Percentiles rank a stretch among this genome's conserved stretches.
phyloP scores from a whole-genome alignment of 129 eudicot genomes.

The Apium graveolens region DNA sequence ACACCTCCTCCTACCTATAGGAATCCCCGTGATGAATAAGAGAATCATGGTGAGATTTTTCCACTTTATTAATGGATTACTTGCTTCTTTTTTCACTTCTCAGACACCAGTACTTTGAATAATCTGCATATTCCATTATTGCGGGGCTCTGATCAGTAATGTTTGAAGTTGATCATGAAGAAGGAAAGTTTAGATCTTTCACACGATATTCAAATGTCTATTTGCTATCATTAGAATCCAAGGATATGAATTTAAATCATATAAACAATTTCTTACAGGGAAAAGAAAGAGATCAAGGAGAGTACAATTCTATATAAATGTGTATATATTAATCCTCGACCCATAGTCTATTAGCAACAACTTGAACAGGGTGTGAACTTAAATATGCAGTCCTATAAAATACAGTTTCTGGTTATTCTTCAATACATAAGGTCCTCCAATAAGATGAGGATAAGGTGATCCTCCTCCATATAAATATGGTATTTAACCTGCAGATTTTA shows the following conservation, averaged over 20 bases:
- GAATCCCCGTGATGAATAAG: slow-evolving; percentile 26
- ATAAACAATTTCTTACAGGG: background rate
- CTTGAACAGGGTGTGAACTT: background rate
- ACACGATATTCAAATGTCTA: background rate
- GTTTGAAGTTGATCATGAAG: background rate
- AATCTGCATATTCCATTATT: background rate
- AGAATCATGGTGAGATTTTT: slow-evolving; percentile 34
- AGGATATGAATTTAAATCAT: background rate
- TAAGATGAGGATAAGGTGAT: slow-evolving; percentile 7
- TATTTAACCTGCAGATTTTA: background rate
- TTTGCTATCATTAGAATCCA: background rate
- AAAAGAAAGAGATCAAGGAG: background rate
- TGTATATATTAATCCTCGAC: background rate
- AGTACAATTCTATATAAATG: background rate
- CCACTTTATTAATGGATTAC: background rate
- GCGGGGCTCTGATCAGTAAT: background rate
- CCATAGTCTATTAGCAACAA: background rate
- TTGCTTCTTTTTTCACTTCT: background rate
- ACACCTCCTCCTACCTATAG: slow-evolving; percentile 3
- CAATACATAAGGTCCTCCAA: slow-evolving; percentile 8
- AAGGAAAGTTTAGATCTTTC: background rate
- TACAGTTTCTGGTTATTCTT: background rate
- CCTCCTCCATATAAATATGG: background rate
- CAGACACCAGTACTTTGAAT: too few species aligned
- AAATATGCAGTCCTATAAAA: background rate